Evolutionary conservation across 345 rosid species (phyloP), one percentile per base, ranked within the genome.

Genomic region (Combretum micranthum): DNA sequence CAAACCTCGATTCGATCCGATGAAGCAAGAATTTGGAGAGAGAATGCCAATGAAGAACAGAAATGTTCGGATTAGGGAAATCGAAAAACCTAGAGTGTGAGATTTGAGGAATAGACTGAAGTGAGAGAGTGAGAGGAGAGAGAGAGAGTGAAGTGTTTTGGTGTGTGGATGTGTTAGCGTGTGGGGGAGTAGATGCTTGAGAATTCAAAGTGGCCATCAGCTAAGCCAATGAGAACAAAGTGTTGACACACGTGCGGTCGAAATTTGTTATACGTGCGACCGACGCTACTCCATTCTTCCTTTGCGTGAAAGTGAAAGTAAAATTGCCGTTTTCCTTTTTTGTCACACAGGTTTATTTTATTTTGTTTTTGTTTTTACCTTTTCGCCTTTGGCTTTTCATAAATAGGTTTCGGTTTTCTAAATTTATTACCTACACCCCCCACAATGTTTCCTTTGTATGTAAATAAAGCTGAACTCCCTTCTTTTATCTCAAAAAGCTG

Each of bases 221-320:
- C 15, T 37, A 15, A 58, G 56, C 82, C 80, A 68, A 68, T 70
- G 58, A 62, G 61, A 52, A 20, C 0, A 44, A 20, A 57, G 64
- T 13, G 20, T 19, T 12, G 57, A 63, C 51, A 50, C 82, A 74
- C 80, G 80, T 65, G 77, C 60, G 61, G 67, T 4, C 43, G 21
- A 15, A 73, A 74, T 71, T 21, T 51, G 23, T 26, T 64, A 55
- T 71, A 79, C 89, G 89, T 87, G 87, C 80, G 67, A 79, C 92
- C 87, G 92, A 83, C 87, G 81, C 63, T 69, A 62, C 52, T 26
- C 51, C 15, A n/a, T 8, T 44, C 9, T n/a, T 0, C 13, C 6
- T 39, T 32, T 15, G 47, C 57, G 13, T 39, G 20, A 56, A 25
- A 32, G 39, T 7, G 39, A 32, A 32, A 32, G 26, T 5, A 5